A percentile compares a stretch with the other conserved stretches of the same genome.
Conservation (phyloP, 352 stramenopile species). For the Thraustotheca clavata region DNA sequence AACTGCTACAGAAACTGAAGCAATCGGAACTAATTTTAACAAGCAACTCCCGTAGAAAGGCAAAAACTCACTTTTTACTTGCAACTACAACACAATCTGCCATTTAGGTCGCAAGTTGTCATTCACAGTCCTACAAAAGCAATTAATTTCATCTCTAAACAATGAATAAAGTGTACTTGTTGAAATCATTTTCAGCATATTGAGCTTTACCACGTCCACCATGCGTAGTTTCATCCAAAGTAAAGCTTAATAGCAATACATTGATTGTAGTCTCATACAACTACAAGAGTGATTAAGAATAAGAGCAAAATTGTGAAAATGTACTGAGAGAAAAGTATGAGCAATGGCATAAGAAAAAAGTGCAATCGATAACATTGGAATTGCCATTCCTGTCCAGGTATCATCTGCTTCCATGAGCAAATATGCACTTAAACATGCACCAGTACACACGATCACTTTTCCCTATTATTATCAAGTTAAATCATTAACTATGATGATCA, state of each 20-base stretch:
- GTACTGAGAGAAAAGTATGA: conserved; percentile 72
- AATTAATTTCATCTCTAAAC: background rate
- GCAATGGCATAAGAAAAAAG: conserved; percentile 73
- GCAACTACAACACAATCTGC: conserved; percentile 60
- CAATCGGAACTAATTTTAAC: too few relatives aligned
- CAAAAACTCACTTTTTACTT: too few relatives aligned
- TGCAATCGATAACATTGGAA: conserved; percentile 53
- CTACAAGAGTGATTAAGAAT: conserved; percentile 24
- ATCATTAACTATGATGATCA: background rate
- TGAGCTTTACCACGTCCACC: conserved; percentile 59
- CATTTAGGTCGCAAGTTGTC: conserved; percentile 77
- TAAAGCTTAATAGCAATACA: conserved; percentile 80
- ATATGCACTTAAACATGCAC: conserved; percentile 55
- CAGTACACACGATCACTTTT: conserved; percentile 69
- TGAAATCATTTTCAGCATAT: conserved; percentile 50
- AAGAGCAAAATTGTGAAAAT: background rate
- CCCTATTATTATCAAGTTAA: conserved; percentile 20
- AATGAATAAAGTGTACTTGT: conserved; percentile 23
- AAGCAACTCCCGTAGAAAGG: too few relatives aligned
- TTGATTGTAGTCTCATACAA: conserved; percentile 84
- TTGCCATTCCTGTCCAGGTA: conserved; percentile 29
- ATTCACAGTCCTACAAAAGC: conserved; percentile 43
- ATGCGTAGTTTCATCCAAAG: conserved; percentile 74
- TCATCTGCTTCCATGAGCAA: conserved; percentile 50
- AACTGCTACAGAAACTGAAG: too few relatives aligned